Evolutionary conservation across 345 rosid species (phyloP).

Genomic region (Mallotus nudiflorus): DNA sequence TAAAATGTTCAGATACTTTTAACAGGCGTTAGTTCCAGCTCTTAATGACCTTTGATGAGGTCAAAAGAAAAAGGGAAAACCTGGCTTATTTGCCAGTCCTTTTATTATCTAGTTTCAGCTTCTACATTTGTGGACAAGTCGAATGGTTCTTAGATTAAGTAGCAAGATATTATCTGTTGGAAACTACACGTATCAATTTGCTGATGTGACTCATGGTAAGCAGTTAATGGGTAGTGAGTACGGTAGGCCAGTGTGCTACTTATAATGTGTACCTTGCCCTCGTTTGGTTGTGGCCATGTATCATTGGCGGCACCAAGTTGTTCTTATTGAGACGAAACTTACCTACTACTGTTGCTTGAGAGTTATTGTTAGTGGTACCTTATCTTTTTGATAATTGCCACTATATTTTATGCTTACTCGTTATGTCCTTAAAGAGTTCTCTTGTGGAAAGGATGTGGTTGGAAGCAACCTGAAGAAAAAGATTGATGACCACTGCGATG

Average conservation of each 20-base stretch:
- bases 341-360: slow-evolving; percentile 14
- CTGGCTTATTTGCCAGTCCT: not conserved
- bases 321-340: slow-evolving; percentile 27
- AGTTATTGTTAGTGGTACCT: not conserved
- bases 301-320: slow-evolving; percentile 11
- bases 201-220: too few species aligned
- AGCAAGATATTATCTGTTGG: too few species aligned
- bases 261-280: not conserved
- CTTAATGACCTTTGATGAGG: too few species aligned
- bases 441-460: not conserved
- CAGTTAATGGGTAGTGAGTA: too few species aligned
- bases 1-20: too few species aligned
- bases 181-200: too few species aligned
- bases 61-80: too few species aligned
- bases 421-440: not conserved
- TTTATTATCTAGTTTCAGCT: not conserved
- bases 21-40: too few species aligned
- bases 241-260: not conserved
- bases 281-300: slow-evolving; percentile 28
- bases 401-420: not conserved
- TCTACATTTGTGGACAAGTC: not conserved
- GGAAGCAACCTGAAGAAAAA: not conserved
- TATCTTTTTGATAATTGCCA: slow-evolving; percentile 14
- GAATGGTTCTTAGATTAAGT: not conserved
- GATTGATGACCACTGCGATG: too few species aligned